A percentile compares a stretch with the other conserved stretches of the same genome.
Conservation (phyloP, 2,329 filamentous ascomycete genomes). For the Alternaria ventricosa region DNA sequence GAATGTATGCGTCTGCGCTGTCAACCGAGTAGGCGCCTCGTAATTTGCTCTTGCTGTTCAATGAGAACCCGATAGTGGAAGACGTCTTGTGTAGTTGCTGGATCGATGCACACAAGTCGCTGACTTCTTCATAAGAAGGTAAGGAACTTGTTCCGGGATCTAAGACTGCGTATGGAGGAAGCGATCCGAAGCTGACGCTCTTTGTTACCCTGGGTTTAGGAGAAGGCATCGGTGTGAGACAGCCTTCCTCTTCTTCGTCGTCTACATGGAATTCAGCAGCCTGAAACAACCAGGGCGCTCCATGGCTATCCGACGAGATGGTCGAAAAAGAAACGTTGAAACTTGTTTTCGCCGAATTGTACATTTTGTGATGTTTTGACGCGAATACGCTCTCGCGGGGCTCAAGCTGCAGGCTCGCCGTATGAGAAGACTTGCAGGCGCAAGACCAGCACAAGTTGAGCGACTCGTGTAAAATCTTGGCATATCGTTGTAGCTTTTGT, state of each 20-base stretch:
- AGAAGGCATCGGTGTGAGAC: constrained; percentile 13
- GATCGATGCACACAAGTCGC: constrained; percentile 47
- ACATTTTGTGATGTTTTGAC: constrained; percentile 20
- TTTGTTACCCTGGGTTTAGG: constrained; percentile 26
- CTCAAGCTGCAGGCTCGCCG: constrained; percentile 44
- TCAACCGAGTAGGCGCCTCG: constrained; percentile 39
- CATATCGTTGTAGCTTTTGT: constrained; percentile 45
- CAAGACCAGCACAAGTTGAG: constrained; percentile 43
- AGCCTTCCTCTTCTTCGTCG: constrained; percentile 34
- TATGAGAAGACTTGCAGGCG: constrained; percentile 41
- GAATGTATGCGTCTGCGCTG: constrained; percentile 11
- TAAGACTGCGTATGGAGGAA: constrained; percentile 40
- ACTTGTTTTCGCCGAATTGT: constrained; percentile 24
- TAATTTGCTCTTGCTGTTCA: constrained; percentile 41
- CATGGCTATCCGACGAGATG: constrained; percentile 8
- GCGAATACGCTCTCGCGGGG: constrained; percentile 35
- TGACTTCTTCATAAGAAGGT: constrained; percentile 36
- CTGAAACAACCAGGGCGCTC: constrained; percentile 38
- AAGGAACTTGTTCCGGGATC: constrained; percentile 22
- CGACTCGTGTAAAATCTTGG: constrained; percentile 39
- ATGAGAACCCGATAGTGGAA: constrained; percentile 41
- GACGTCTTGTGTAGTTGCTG: constrained; percentile 31
- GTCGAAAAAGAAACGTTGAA: constrained; percentile 46
- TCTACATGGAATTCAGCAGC: constrained; percentile 43
- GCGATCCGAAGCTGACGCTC: constrained; percentile 43